Conservation (phyloP, 805 yeast genomes). For the Scheffersomyces coipomensis region DNA sequence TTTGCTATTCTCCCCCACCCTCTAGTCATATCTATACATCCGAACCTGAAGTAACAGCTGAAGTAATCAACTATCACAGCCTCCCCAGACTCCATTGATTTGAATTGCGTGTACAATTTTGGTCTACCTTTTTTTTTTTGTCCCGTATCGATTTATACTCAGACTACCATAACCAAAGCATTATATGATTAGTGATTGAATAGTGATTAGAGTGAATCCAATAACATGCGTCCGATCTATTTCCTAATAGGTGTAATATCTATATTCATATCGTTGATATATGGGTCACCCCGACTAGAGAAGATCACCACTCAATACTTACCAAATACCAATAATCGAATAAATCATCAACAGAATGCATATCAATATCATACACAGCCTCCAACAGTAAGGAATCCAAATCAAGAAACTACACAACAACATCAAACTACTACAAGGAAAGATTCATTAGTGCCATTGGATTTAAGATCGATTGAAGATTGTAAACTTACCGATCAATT, state of each 20-base stretch:
- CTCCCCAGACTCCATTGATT: no score
- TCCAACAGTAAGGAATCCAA: background rate
- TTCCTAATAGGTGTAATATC: background rate
- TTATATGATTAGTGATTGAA: no score
- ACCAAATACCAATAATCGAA: slow-evolving; percentile 3
- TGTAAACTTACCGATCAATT: slow-evolving; percentile 57
- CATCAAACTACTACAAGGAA: background rate
- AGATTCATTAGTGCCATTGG: slow-evolving; percentile 29
- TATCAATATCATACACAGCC: background rate
- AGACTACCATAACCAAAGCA: no score
- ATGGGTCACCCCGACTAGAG: slow-evolving; percentile 20
- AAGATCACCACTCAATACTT: slow-evolving; percentile 11
- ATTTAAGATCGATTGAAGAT: slow-evolving; percentile 40
- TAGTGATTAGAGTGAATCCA: no score
- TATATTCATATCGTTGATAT: slow-evolving; percentile 5
- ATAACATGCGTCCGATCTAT: slow-evolving; percentile 3
- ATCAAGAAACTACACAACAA: slow-evolving; percentile 1
- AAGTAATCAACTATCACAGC: no score
- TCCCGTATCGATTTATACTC: no score
- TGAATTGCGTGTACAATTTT: no score
- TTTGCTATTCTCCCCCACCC: no score
- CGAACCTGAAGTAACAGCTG: no score
- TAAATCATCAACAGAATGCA: slow-evolving; percentile 1
- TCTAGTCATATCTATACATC: no score
- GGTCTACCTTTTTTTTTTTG: no score